phyloP scores from a whole-genome alignment of 108 stramenopile species.

The Skeletonema costatum region DNA sequence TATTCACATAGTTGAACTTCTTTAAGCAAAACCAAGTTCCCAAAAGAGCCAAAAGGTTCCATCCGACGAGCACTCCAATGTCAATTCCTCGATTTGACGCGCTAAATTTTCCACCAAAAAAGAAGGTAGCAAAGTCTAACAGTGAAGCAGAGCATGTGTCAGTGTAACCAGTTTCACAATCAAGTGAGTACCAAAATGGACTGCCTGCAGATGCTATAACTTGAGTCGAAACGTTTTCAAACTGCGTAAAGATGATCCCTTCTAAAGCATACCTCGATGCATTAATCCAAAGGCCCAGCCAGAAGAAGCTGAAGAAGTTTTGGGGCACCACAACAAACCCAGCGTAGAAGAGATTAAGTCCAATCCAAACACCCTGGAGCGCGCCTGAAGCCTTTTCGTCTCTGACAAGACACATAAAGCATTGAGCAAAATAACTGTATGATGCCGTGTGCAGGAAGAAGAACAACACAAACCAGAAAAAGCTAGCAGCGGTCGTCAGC shows the following conservation, averaged over 20 bases:
- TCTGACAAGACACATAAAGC: slow-evolving; percentile 73
- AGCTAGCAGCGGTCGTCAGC: slow-evolving; percentile 34
- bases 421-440: slow-evolving; percentile 79
- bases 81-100: slow-evolving; percentile 24
- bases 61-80: slow-evolving; percentile 32
- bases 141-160: slow-evolving; percentile 23
- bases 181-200: slow-evolving; percentile 39
- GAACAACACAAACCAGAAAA: slow-evolving; percentile 56
- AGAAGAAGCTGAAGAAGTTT: slow-evolving; percentile 35
- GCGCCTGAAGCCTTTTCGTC: slow-evolving; percentile 63
- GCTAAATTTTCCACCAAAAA: slow-evolving; percentile 42
- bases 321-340: slow-evolving; percentile 77
- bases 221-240: slow-evolving; percentile 18
- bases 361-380: slow-evolving; percentile 72
- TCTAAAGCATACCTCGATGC: slow-evolving; percentile 34
- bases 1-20: slow-evolving; percentile 34
- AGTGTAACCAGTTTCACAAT: neutral
- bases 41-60: slow-evolving; percentile 11
- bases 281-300: slow-evolving; percentile 29
- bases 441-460: slow-evolving; percentile 77
- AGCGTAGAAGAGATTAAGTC: slow-evolving; percentile 81
- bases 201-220: slow-evolving; percentile 10
- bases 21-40: slow-evolving; percentile 23
- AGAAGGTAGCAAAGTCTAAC: slow-evolving; percentile 33
- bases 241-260: slow-evolving; percentile 39